A percentile compares a stretch with the other conserved stretches of the same genome.
Conservation (phyloP, 176 grass and related monocot species). For the Cenchrus fungigraminus region DNA sequence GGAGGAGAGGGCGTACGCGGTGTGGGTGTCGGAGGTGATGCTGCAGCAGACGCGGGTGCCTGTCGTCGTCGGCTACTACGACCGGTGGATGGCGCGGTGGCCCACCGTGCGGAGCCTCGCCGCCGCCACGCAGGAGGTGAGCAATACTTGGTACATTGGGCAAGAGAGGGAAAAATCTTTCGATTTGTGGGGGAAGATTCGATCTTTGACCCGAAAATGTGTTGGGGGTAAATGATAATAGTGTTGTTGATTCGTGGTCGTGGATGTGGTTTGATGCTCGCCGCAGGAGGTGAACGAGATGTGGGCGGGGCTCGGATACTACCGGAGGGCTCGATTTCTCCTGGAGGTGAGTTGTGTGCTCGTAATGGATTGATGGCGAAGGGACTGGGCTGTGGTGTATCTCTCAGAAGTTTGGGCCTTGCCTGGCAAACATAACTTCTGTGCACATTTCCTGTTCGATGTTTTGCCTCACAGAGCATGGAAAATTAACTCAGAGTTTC, state of each 20-base stretch:
- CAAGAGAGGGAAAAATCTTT: background rate
- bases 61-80: slow-evolving; percentile 82
- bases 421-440: background rate
- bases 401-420: background rate
- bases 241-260: slow-evolving; percentile 15
- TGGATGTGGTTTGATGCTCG: slow-evolving; percentile 21
- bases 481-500: background rate
- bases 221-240: background rate
- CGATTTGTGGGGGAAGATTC: background rate
- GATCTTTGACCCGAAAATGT: background rate
- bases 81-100: slow-evolving; percentile 90
- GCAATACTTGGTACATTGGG: background rate
- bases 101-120: slow-evolving; percentile 80
- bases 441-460: slow-evolving; percentile 14
- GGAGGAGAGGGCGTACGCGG: slow-evolving; percentile 76
- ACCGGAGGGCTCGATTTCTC: slow-evolving; percentile 94
- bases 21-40: slow-evolving; percentile 99
- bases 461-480: slow-evolving; percentile 24
- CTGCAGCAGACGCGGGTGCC: slow-evolving; percentile 95
- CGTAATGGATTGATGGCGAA: background rate
- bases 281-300: slow-evolving; percentile 93
- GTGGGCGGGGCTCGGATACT: slow-evolving; percentile 97
- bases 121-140: slow-evolving; percentile 86
- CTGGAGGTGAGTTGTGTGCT: slow-evolving; percentile 64
- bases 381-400: too few relatives aligned